These are phyloP conservation scores for Fraxinus americana DNA, from an alignment of 257 asterid species.

Conservation along the genomic window DNA sequence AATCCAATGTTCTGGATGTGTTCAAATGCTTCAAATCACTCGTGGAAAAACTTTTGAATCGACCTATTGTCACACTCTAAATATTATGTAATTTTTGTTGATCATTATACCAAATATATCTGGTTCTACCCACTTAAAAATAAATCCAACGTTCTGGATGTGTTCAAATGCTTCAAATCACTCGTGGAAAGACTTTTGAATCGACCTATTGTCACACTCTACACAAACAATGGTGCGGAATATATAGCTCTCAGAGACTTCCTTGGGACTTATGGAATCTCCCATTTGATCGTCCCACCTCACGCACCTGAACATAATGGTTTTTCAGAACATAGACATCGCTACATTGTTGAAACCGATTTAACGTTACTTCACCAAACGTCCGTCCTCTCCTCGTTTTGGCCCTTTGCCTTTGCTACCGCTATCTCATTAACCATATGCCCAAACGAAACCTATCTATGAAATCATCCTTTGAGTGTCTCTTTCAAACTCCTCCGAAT, in stretches of 20 bases:
- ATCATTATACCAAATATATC: no score
- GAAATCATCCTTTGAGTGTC: no score
- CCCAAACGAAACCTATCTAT: background rate
- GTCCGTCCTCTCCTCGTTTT: background rate
- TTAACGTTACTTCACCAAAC: background rate
- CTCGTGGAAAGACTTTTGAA: background rate
- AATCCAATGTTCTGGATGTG: background rate
- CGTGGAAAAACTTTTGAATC: no score
- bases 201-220: background rate
- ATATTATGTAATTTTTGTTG: no score
- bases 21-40: background rate
- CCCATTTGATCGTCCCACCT: slow-evolving; percentile 10
- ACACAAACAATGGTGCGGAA: slow-evolving; percentile 16
- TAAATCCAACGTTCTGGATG: no score
- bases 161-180: background rate
- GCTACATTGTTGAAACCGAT: background rate
- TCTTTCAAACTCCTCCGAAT: background rate
- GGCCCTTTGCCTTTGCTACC: slow-evolving; percentile 8
- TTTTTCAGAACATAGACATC: background rate
- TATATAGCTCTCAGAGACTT: background rate
- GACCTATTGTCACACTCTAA: no score
- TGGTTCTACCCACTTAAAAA: no score
- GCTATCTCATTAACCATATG: background rate
- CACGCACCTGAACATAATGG: slow-evolving; percentile 15
- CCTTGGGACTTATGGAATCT: slow-evolving; percentile 6